Evolutionary conservation across 2,329 filamentous ascomycete species (phyloP), one percentile per base, ranked within the genome.

Genomic region (Pseudogymnoascus sp.): DNA sequence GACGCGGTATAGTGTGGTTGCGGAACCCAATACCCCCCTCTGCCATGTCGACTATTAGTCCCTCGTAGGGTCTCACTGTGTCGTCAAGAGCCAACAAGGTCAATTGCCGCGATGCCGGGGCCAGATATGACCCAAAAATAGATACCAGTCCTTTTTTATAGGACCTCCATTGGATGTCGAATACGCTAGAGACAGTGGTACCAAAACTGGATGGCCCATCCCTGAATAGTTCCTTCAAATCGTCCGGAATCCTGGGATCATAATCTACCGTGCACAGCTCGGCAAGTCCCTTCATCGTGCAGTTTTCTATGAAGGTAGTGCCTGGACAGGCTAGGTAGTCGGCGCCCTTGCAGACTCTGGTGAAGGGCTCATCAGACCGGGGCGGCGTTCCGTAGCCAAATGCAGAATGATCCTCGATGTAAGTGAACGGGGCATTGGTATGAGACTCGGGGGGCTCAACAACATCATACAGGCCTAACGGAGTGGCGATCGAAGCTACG

Each of bases 401-500:
- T 0, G 76, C 67, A 5, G 75, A 74, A 0, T 63, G 60, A 59
- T 80, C 79, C 9, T 64, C 59, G 3, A 73, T 63, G 62, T 80
- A 80, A 19, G 70, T 29, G 63, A 81, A 80, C 7, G 68, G 31
- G 0, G 68, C 56, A 0, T 65, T 23, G 1, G 67, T 62, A 9
- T 67, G 64, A 4, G 38, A 42, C 1, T 69, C 63, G 0, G 62
- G 61, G 0, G 69, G 69, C 1, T 70, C 70, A 35, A 79, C 66
- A 4, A 71, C 68, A n/a, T 80, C 75, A 56, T 77, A 77, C 0
- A 82, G 70, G 1, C 79, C 79, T 4, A 81, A 69, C 0, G 79
- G 79, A 0, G 79, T 80, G 2, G 80, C 70, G 4, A 81, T 72
- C n/a, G 77, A 75, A 1, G 79, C 74, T 13, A 80, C 64, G 0